Percentiles rank a stretch among this genome's conserved stretches.
phyloP scores from a whole-genome alignment of 441 rosid species.

The Erysimum cheiri region DNA sequence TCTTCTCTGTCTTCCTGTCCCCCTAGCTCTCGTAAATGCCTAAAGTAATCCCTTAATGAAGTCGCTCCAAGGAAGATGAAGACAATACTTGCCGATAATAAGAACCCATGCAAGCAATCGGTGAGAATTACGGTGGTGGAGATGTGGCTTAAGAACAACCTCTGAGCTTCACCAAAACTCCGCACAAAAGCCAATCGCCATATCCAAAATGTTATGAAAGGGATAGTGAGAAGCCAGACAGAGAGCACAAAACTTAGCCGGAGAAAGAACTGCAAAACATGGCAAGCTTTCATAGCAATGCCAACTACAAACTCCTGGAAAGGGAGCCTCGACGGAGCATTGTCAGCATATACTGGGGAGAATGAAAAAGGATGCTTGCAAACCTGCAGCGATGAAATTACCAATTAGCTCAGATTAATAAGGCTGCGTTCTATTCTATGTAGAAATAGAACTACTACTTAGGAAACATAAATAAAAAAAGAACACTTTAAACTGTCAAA shows the following conservation, averaged over 20 bases:
- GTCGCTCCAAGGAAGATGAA: slow-evolving; percentile 99
- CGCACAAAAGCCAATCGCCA: slow-evolving; percentile 96
- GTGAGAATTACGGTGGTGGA: slow-evolving; percentile 91
- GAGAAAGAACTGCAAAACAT: slow-evolving; percentile 89
- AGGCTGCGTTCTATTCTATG: background rate
- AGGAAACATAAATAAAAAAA: background rate
- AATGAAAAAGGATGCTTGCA: slow-evolving; percentile 97
- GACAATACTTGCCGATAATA: slow-evolving; percentile 97
- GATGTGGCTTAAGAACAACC: slow-evolving; percentile 90
- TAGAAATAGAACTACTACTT: background rate
- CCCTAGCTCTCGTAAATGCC: slow-evolving; percentile 95
- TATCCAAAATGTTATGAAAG: slow-evolving; percentile 97
- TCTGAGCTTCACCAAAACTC: slow-evolving; percentile 94
- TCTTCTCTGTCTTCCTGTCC: slow-evolving; percentile 98
- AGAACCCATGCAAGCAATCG: slow-evolving; percentile 98
- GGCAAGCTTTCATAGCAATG: slow-evolving; percentile 92
- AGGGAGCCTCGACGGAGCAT: slow-evolving; percentile 97
- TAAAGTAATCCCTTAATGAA: slow-evolving; percentile 94
- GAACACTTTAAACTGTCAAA: background rate
- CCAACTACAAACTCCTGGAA: slow-evolving; percentile 97
- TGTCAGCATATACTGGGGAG: slow-evolving; percentile 95
- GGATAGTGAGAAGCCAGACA: slow-evolving; percentile 97
- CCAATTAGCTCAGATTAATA: slow-evolving; percentile 1
- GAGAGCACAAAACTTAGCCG: slow-evolving; percentile 96
- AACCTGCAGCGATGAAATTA: slow-evolving; percentile 58